Evolutionary conservation across 2,329 filamentous ascomycete genomes (phyloP).

Genomic region (Stachybotrys elegans): DNA sequence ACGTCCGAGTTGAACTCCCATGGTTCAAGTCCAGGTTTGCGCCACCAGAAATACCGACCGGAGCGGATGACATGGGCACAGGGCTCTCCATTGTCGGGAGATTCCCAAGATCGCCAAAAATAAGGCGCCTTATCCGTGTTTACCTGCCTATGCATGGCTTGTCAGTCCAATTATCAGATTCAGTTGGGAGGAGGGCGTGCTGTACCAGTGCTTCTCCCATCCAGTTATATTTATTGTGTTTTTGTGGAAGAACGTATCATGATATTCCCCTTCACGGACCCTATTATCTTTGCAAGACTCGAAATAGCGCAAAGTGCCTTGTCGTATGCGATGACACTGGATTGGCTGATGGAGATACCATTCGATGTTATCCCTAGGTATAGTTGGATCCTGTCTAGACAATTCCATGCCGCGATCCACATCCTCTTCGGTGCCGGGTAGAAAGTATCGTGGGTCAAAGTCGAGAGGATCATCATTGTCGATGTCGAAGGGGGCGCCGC

Average conservation of each 20-base stretch:
- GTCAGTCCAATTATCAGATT: too few species aligned
- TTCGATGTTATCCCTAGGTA: not conserved
- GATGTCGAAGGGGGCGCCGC: constrained; percentile 9
- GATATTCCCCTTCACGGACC: not conserved
- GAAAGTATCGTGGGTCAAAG: constrained; percentile 10
- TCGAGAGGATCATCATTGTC: constrained; percentile 11
- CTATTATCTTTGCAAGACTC: not conserved
- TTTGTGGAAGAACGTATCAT: not conserved
- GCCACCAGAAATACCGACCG: constrained; percentile 3
- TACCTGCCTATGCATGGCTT: too few species aligned
- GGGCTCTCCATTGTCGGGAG: not conserved
- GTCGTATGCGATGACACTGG: not conserved
- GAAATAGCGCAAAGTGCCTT: not conserved
- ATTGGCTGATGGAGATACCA: not conserved
- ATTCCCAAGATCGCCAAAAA: not conserved
- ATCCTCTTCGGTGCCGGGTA: constrained; percentile 2
- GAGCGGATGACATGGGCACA: not conserved
- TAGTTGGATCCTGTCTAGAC: not conserved
- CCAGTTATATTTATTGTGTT: not conserved
- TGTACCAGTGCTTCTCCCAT: not conserved
- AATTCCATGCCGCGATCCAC: not conserved
- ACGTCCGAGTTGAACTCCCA: constrained; percentile 1
- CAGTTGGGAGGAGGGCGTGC: not conserved
- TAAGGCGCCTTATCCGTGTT: not conserved
- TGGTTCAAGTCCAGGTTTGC: not conserved